Percentiles rank a stretch among this genome's conserved stretches.
These are phyloP conservation scores for Kwoniella dejecticola DNA, from an alignment of 768 basidiomycete species.

Conservation along the genomic window DNA sequence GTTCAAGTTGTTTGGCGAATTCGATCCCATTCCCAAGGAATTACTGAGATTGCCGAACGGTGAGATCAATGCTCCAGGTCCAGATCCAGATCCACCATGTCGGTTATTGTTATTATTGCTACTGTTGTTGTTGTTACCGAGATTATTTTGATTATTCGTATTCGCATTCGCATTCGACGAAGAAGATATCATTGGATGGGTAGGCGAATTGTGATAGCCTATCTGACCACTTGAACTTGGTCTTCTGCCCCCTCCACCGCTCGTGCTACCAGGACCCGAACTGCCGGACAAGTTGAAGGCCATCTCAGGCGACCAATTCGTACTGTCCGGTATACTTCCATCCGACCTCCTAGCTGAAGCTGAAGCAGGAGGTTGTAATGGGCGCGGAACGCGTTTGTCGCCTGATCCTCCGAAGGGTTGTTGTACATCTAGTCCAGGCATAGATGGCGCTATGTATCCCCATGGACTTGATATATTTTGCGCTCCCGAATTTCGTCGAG, in stretches of 20 bases:
- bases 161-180: not conserved
- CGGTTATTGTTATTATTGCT: conserved; percentile 5
- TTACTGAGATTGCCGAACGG: conserved; percentile 3
- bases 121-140: conserved; percentile 4
- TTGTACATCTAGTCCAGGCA: conserved; percentile 54
- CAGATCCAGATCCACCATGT: too few relatives aligned
- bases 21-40: not conserved
- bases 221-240: conserved; percentile 6
- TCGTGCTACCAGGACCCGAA: not conserved
- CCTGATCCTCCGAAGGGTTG: conserved; percentile 46
- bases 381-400: conserved; percentile 36
- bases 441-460: conserved; percentile 52
- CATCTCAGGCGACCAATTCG: conserved; percentile 28
- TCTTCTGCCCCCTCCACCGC: not conserved
- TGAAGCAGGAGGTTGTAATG: conserved; percentile 43
- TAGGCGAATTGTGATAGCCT: conserved; percentile 6
- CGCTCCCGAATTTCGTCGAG: conserved; percentile 9
- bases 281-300: conserved; percentile 1
- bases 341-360: conserved; percentile 18
- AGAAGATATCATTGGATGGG: not conserved
- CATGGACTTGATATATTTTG: conserved; percentile 36
- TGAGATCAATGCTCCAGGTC: conserved; percentile 2
- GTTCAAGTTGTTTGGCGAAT: not conserved
- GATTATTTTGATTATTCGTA: too few relatives aligned
- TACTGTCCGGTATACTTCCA: conserved; percentile 21